phyloP scores from a whole-genome alignment of 2,329 filamentous ascomycete species.

The Trichoderma pleuroti region DNA sequence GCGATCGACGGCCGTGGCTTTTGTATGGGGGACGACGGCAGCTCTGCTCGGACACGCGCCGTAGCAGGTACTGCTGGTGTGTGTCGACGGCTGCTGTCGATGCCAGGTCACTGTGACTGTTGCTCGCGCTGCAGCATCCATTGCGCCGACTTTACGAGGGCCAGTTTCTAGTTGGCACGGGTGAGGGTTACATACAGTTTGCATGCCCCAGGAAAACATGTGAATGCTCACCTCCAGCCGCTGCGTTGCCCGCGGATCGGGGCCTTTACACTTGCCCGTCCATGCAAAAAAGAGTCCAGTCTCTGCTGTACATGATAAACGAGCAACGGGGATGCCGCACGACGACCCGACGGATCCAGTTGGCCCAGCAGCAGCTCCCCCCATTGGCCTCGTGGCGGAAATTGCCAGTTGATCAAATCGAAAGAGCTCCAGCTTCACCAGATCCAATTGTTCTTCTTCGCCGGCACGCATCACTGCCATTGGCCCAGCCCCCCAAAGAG shows the following conservation, averaged over 20 bases:
- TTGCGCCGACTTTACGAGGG: not conserved
- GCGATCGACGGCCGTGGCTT: constrained; percentile 16
- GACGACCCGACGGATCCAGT: constrained; percentile 8
- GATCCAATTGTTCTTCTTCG: not conserved
- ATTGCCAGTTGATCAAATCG: not conserved
- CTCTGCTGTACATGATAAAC: not conserved
- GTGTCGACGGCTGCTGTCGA: not conserved
- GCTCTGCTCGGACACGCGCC: not conserved
- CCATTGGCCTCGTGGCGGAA: constrained; percentile 10
- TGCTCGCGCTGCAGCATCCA: not conserved
- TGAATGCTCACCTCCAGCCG: not conserved
- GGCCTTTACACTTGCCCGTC: not conserved
- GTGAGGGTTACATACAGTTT: not conserved
- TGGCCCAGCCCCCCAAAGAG: not conserved
- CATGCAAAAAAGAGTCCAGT: not conserved
- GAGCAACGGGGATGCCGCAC: constrained; percentile 14
- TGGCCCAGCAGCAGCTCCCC: not conserved
- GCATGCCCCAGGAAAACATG: not conserved
- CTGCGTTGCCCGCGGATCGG: not conserved
- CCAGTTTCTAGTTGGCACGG: not conserved
- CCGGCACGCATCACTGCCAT: not conserved
- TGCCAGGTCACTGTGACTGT: not conserved
- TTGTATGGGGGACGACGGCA: constrained; percentile 1
- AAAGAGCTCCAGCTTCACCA: not conserved
- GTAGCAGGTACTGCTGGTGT: not conserved